These are phyloP conservation scores for Claviceps sp. DNA, from an alignment of 2,329 filamentous ascomycete species.

Conservation along the genomic window DNA sequence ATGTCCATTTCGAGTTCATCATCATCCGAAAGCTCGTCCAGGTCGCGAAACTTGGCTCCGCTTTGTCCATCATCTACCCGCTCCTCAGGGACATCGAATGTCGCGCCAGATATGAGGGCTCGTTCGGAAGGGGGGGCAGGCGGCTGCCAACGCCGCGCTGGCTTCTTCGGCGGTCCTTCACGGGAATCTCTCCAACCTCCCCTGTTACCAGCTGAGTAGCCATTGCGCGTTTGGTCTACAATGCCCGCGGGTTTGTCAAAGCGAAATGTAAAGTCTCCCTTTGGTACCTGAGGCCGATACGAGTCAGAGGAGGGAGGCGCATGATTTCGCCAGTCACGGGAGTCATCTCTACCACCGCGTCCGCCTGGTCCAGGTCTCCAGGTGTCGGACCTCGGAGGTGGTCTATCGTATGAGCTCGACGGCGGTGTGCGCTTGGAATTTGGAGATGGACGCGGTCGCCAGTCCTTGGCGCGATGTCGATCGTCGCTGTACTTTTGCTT, in stretches of 20 bases:
- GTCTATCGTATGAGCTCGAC: constrained; percentile 7
- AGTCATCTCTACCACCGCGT: constrained; percentile 12
- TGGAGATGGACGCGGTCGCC: constrained; percentile 3
- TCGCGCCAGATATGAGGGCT: constrained; percentile 32
- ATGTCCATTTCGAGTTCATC: constrained; percentile 53
- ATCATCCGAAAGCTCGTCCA: constrained; percentile 48
- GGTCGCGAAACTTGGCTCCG: constrained; percentile 36
- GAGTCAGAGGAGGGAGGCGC: constrained; percentile 14
- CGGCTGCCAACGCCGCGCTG: constrained; percentile 21
- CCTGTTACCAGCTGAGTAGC: constrained; percentile 5
- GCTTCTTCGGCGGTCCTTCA: constrained; percentile 13
- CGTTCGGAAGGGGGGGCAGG: constrained; percentile 33
- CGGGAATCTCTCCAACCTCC: constrained; percentile 13
- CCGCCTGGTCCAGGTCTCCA: constrained; percentile 16
- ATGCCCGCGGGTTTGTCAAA: constrained; percentile 38
- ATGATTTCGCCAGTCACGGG: constrained; percentile 11
- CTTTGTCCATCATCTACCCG: constrained; percentile 31
- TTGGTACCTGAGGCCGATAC: constrained; percentile 21
- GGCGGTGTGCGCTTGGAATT: constrained; percentile 4
- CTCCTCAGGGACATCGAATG: constrained; percentile 28
- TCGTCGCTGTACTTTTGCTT: constrained; percentile 6
- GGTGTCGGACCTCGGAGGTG: constrained; percentile 14
- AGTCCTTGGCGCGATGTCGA: constrained; percentile 4
- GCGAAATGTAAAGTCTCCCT: constrained; percentile 43
- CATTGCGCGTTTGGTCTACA: constrained; percentile 16